phyloP scores from a whole-genome alignment of 2,329 filamentous ascomycete species.

The Fusarium sp. region DNA sequence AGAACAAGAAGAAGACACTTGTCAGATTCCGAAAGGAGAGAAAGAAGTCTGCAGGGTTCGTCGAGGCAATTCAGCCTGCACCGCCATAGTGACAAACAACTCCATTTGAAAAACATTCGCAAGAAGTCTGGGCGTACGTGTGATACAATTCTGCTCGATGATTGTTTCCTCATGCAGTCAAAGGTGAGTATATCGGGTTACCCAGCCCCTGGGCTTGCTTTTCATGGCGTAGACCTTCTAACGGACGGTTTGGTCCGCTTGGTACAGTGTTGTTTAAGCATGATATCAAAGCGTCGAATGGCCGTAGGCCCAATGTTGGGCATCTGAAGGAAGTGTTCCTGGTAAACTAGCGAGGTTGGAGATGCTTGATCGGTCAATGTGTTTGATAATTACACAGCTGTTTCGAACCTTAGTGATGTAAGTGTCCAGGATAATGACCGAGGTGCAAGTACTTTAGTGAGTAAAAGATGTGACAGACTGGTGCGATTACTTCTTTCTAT shows the following conservation, averaged over 20 bases:
- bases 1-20: not conserved
- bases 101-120: slow-evolving; percentile 7
- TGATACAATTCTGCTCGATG: not conserved
- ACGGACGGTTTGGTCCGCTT: not conserved
- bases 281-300: not conserved
- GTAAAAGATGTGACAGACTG: not conserved
- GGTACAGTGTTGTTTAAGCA: not conserved
- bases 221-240: not conserved
- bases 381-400: not conserved
- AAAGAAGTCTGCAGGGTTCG: not conserved
- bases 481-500: not conserved
- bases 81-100: not conserved
- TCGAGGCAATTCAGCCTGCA: not conserved
- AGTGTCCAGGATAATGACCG: not conserved
- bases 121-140: not conserved
- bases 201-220: not conserved
- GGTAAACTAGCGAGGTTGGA: not conserved
- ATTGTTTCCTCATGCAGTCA: not conserved
- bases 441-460: not conserved
- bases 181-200: not conserved
- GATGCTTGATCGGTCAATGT: not conserved
- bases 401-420: not conserved
- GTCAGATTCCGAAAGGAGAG: not conserved
- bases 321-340: not conserved
- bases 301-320: not conserved